Percentiles rank a stretch among this genome's conserved stretches.
Conservation (phyloP, 495 filamentous ascomycete genomes). For the Talaromyces stipitatus region DNA sequence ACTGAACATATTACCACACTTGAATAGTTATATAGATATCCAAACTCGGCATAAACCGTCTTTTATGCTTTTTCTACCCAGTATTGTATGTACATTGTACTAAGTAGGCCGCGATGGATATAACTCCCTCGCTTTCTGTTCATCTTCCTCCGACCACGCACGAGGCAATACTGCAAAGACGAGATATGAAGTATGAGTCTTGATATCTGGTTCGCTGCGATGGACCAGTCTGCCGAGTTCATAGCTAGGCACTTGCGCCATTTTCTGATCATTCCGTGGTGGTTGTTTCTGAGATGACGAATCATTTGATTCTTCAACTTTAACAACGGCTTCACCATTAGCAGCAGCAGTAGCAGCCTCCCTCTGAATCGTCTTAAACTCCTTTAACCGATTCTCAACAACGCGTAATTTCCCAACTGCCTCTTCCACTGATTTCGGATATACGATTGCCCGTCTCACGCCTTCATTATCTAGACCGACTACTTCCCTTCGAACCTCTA, state of each 20-base stretch:
- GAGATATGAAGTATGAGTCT: constrained; percentile 91
- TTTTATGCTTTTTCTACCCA: constrained; percentile 7
- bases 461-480: constrained; percentile 57
- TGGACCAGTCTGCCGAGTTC: constrained; percentile 68
- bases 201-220: constrained; percentile 77
- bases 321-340: not conserved
- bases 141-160: constrained; percentile 78
- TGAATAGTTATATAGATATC: not conserved
- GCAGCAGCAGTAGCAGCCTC: constrained; percentile 9
- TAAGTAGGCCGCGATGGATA: constrained; percentile 45
- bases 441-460: constrained; percentile 49
- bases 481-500: constrained; percentile 79
- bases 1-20: not conserved
- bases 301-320: not conserved
- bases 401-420: constrained; percentile 62
- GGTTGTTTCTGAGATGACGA: constrained; percentile 5
- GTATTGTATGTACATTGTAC: constrained; percentile 7
- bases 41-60: not conserved
- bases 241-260: constrained; percentile 23
- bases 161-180: constrained; percentile 86
- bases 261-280: not conserved
- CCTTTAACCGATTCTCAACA: constrained; percentile 58
- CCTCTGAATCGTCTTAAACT: constrained; percentile 36
- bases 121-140: constrained; percentile 53
- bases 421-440: constrained; percentile 65